phyloP scores from a whole-genome alignment of 768 basidiomycete genomes.

The Rhodosporidiobolus sp. region DNA sequence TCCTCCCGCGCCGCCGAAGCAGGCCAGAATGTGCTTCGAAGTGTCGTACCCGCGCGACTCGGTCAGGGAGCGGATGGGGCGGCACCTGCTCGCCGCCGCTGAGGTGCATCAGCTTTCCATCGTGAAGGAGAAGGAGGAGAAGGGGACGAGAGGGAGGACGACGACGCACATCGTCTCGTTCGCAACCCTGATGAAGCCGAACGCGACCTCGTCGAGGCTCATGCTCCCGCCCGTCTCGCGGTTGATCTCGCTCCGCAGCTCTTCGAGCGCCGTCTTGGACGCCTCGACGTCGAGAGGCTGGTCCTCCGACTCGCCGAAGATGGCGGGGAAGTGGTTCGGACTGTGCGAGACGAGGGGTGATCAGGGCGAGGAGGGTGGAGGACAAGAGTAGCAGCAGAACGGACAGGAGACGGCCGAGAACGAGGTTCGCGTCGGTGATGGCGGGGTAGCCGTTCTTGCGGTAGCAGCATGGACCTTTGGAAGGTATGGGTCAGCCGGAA shows the following conservation, averaged over 20 bases:
- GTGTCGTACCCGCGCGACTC: slow-evolving; percentile 84
- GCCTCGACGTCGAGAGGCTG: slow-evolving; percentile 77
- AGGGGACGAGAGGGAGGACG: background rate
- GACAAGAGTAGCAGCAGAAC: slow-evolving; percentile 46
- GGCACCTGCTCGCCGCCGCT: slow-evolving; percentile 23
- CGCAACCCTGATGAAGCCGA: slow-evolving; percentile 91
- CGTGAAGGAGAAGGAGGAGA: background rate
- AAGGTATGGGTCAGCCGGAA: background rate
- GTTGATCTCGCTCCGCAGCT: slow-evolving; percentile 69
- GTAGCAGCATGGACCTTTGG: slow-evolving; percentile 71
- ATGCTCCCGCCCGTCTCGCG: slow-evolving; percentile 57
- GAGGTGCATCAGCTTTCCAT: background rate
- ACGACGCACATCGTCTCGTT: slow-evolving; percentile 73
- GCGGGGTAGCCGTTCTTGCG: slow-evolving; percentile 76
- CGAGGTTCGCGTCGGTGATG: slow-evolving; percentile 87
- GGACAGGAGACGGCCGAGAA: slow-evolving; percentile 81
- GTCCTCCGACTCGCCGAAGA: slow-evolving; percentile 85
- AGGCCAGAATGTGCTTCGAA: slow-evolving; percentile 55
- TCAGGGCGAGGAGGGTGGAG: no score
- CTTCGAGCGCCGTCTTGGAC: slow-evolving; percentile 64
- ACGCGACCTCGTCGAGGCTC: slow-evolving; percentile 75
- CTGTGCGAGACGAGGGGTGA: no score
- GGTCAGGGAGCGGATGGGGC: slow-evolving; percentile 85
- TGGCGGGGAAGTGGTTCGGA: slow-evolving; percentile 74
- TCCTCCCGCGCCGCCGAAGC: slow-evolving; percentile 50